Base-by-base conservation (phyloP, 2,329 filamentous ascomycete genomes). In the Colletotrichum coccodes region DNA sequence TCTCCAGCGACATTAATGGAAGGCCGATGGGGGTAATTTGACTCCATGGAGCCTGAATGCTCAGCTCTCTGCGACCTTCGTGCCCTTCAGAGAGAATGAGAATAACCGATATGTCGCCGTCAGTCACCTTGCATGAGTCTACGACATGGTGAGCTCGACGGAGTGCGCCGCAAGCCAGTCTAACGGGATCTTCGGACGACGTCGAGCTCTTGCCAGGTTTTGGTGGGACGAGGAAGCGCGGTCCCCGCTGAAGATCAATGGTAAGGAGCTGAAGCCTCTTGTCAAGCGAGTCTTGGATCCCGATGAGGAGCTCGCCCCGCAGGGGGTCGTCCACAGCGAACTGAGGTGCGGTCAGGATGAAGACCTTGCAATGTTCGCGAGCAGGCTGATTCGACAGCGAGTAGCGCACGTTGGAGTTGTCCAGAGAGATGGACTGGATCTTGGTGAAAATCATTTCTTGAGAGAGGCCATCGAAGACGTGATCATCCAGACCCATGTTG, bases 41-140 rank as follows among this genome's bases (percentile, higher is more conserved):
- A 65, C 91, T 90, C 92, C 92, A 95, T 0, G 92, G 92, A 6
- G 91, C 91, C 77, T 94, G 92, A 11, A 93, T 81, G 72, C 90
- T 93, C 18, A 95, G 79, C 74, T 92, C 89, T 53, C 89, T 87
- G 34, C 86, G 85, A 1, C 91, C 91, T 71, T 89, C 83, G 58
- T 86, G 85, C 28, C 89, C 88, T 72, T 91, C 88, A 3, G 90
- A 92, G 16, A 95, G 80, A 30, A 93, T 89, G 3, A 94, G 80
- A 59, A 95, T 91, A 71, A 90, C 89, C 36, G 90, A 89, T 61
- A 92, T 83, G 30, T 86, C 83, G 2, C 90, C 90, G 76, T 95
- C 92, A 5, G 85, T 83, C 49, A 95, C 78, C 73, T 90, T 92
- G 78, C 91, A 93, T 7, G 91, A 92, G 79, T 94, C 92, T 30